Evolutionary conservation across 371 early-diverging fungal species (phyloP), one percentile per base, ranked within the genome.

Genomic region (Cladochytrium tenue): DNA sequence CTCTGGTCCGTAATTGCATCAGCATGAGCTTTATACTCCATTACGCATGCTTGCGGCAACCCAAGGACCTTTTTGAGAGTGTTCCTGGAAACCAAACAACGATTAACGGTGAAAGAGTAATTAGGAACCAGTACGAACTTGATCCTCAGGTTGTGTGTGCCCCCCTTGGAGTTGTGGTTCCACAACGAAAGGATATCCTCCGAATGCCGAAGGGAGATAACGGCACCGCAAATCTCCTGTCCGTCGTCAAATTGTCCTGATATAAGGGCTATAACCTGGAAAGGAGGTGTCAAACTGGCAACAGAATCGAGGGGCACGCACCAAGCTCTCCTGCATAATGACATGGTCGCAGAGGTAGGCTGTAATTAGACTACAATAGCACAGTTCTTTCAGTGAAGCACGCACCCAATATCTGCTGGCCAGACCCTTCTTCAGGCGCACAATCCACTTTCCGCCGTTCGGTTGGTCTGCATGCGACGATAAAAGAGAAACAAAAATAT

Each of bases 391-490:
- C 4, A 63, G 34, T 32, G 34, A 92, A 80, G 93, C 76, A 60
- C 82, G 82, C 75, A 95, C 98, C 98, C 98, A 97, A 71, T 95
- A 93, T 26, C 99, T 84, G 61, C 90, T 87, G 35, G 95, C 90
- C 32, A 97, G 79, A 1, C 95, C 96, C 78, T 97, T 97, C 76
- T 92, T 94, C 53, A 97, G 74, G 69, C 97, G 83, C 15, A 97
- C 91, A 68, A 97, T 96, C 97, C 97, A 97, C 74, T 97, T 97
- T 60, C 99, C 99, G 51, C 99, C 99, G 60, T 86, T 85, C 57
- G 86, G 77, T 96, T 98, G 55, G 86, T 89, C 28, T 88, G 23
- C 10, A 61, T 32, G 51, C 17, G 2, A 28, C 59, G 53, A 36
- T 31, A 63, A 63, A 32, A 17, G 28, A 53, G 31, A 17, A 53